phyloP scores from a whole-genome alignment of 192 early-diverging fungal species.

The Geosiphon pyriformis region DNA sequence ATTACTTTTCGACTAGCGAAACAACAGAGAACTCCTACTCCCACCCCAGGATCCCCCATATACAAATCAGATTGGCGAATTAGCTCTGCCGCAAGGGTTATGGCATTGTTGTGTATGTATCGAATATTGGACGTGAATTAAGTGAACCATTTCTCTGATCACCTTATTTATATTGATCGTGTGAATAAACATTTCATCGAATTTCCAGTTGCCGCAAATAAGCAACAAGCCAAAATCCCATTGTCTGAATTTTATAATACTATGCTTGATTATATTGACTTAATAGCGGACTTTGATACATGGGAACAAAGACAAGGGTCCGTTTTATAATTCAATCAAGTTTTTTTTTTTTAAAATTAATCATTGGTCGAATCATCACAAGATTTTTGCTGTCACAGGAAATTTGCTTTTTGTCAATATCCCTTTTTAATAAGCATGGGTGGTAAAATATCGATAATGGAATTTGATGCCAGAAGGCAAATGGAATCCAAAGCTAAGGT shows the following conservation, averaged over 20 bases:
- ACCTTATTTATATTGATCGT: background rate
- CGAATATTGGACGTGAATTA: slow-evolving; percentile 13
- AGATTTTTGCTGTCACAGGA: slow-evolving; percentile 26
- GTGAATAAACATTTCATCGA: no score
- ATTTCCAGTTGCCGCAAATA: slow-evolving; percentile 56
- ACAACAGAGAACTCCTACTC: slow-evolving; percentile 33
- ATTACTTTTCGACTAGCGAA: slow-evolving; percentile 76
- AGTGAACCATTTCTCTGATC: background rate
- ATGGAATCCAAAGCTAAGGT: slow-evolving; percentile 65
- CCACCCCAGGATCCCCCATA: slow-evolving; percentile 4
- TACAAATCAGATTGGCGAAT: slow-evolving; percentile 88
- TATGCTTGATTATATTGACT: slow-evolving; percentile 64
- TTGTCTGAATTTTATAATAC: slow-evolving; percentile 84
- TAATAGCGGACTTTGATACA: slow-evolving; percentile 65
- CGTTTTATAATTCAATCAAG: slow-evolving; percentile 9
- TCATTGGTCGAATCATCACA: background rate
- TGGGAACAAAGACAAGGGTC: slow-evolving; percentile 63
- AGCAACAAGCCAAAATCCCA: slow-evolving; percentile 51
- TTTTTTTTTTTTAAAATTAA: background rate
- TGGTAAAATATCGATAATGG: slow-evolving; percentile 74
- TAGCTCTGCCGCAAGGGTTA: slow-evolving; percentile 75
- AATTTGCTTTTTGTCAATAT: slow-evolving; percentile 82
- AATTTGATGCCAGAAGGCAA: slow-evolving; percentile 67
- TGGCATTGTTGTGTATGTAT: slow-evolving; percentile 77
- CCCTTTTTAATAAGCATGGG: slow-evolving; percentile 72